Conservation (phyloP, 768 basidiomycete genomes). For the Royoungia palumana region DNA sequence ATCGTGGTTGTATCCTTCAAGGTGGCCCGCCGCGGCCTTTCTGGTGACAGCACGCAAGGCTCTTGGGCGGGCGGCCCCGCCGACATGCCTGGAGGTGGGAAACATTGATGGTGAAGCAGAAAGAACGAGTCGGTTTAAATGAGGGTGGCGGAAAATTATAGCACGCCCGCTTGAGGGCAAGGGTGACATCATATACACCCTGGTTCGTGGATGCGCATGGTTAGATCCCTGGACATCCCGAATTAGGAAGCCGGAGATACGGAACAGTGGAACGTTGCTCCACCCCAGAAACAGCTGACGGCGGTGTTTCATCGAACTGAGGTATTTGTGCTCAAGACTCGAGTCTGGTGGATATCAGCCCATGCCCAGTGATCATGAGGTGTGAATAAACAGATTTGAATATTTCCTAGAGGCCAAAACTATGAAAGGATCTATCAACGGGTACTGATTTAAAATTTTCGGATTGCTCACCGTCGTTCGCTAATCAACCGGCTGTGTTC, state of each 20-base stretch:
- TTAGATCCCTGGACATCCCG: background rate
- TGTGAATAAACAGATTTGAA: too few relatives aligned
- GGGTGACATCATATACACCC: conserved; percentile 24
- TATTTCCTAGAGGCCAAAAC: too few relatives aligned
- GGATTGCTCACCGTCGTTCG: too few relatives aligned
- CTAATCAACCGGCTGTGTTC: background rate
- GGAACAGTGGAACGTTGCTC: background rate
- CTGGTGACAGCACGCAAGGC: conserved; percentile 36
- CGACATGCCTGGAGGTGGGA: conserved; percentile 32
- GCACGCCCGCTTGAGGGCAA: background rate
- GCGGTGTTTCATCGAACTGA: background rate
- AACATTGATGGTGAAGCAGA: conserved; percentile 12
- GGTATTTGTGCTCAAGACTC: background rate
- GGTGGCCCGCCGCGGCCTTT: conserved; percentile 35
- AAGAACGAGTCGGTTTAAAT: conserved; percentile 5
- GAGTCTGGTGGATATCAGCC: background rate
- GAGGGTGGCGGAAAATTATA: background rate
- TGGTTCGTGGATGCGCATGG: background rate
- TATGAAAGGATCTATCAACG: too few relatives aligned
- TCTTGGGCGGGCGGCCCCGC: conserved; percentile 38
- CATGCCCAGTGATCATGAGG: too few relatives aligned
- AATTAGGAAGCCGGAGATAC: background rate
- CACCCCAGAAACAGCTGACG: background rate
- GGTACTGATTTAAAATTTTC: too few relatives aligned
- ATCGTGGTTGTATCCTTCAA: conserved; percentile 26